These are phyloP conservation scores for Dipteronia sinensis DNA, from an alignment of 345 rosid genomes.

Conservation along the genomic window DNA sequence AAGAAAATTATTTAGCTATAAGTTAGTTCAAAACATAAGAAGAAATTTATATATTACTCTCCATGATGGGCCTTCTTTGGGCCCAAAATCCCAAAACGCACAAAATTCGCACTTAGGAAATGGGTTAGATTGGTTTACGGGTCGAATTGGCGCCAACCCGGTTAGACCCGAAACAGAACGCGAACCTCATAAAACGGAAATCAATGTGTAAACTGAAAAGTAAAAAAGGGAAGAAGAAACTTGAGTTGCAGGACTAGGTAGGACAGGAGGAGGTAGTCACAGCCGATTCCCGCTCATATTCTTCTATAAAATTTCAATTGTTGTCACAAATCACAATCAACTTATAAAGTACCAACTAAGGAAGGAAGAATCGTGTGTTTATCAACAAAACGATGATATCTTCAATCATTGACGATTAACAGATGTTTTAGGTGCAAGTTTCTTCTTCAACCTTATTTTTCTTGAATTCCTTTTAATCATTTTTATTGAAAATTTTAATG, in stretches of 20 bases:
- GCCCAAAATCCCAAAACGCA: background rate
- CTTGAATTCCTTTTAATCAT: background rate
- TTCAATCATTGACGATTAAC: no score
- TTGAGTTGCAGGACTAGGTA: background rate
- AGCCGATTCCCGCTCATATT: conserved; percentile 18
- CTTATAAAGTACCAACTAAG: background rate
- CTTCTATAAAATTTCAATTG: background rate
- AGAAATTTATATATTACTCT: no score
- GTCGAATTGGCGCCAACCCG: conserved; percentile 7
- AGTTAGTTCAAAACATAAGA: no score
- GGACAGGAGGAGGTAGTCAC: background rate
- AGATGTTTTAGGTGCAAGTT: conserved; percentile 9
- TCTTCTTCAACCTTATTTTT: background rate
- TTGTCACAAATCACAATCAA: background rate
- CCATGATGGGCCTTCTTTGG: background rate
- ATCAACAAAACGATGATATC: background rate
- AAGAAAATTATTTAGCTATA: no score
- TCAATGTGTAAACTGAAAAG: background rate
- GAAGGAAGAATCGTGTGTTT: background rate
- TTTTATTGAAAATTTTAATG: background rate
- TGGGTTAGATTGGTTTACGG: background rate
- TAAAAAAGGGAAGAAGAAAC: background rate
- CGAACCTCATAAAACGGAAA: background rate
- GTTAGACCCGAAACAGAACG: background rate
- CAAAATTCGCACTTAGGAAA: background rate